Evolutionary conservation across 768 basidiomycete species (phyloP).

Genomic region (Boletus pseudopeckii): DNA sequence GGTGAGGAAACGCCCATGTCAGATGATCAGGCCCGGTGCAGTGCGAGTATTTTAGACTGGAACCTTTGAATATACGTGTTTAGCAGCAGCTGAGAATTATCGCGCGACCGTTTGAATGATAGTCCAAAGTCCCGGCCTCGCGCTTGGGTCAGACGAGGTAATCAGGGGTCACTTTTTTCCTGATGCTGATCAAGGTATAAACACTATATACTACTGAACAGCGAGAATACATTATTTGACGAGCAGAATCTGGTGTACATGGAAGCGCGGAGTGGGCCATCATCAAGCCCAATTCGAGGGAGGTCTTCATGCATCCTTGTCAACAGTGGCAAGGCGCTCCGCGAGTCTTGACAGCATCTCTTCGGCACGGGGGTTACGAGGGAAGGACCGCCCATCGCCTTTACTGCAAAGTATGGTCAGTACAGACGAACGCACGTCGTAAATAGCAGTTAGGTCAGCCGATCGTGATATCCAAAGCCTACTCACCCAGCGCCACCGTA

Average conservation of each 20-base stretch:
- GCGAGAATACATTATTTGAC: conserved; percentile 3
- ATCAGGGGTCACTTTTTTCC: not conserved
- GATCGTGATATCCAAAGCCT: not conserved
- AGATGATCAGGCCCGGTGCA: not conserved
- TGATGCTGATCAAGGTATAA: not conserved
- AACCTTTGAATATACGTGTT: not conserved
- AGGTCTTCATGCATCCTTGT: conserved; percentile 41
- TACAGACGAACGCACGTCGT: not conserved
- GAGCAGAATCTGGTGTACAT: conserved; percentile 1
- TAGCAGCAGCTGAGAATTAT: not conserved
- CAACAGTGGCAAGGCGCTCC: conserved; percentile 53
- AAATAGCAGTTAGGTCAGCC: not conserved
- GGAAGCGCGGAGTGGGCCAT: not conserved
- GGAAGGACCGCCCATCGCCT: conserved; percentile 68
- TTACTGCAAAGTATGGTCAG: conserved; percentile 34
- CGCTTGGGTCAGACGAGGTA: not conserved
- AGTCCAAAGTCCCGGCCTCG: not conserved
- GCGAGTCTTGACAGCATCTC: conserved; percentile 66
- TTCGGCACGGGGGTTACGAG: conserved; percentile 65
- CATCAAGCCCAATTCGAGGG: not conserved
- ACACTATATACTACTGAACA: conserved; percentile 9
- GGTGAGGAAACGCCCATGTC: not conserved
- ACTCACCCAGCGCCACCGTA: conserved; percentile 67
- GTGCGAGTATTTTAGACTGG: not conserved
- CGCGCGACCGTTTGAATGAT: not conserved